Percentiles rank a stretch among this genome's conserved stretches.
phyloP scores from a whole-genome alignment of 768 basidiomycete species.

The Tremella yokohamensis region DNA sequence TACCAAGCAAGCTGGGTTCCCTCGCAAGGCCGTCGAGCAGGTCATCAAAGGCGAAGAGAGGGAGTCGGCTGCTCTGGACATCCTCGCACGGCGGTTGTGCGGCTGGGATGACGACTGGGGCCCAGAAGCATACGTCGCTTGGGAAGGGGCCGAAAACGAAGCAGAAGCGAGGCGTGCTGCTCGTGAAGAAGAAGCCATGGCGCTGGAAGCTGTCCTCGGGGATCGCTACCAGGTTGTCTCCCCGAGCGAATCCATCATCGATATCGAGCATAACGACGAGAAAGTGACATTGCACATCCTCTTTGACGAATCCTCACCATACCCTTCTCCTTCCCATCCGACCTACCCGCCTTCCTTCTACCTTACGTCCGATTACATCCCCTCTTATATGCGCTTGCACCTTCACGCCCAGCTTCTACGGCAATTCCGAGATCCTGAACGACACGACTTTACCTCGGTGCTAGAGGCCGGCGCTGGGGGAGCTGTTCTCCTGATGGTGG shows the following conservation, averaged over 20 bases:
- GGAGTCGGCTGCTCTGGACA: constrained; percentile 56
- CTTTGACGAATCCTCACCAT: constrained; percentile 55
- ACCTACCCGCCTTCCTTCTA: constrained; percentile 65
- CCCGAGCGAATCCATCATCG: constrained; percentile 36
- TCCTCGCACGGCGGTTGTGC: constrained; percentile 53
- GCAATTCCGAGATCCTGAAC: constrained; percentile 57
- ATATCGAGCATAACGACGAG: constrained; percentile 31
- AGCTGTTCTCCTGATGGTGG: constrained; percentile 62
- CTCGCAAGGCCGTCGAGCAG: constrained; percentile 64
- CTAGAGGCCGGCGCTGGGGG: constrained; percentile 65
- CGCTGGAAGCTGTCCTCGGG: constrained; percentile 48
- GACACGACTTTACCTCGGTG: constrained; percentile 54
- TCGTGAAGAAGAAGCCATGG: constrained; percentile 51
- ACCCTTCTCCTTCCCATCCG: constrained; percentile 55
- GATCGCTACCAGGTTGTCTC: constrained; percentile 39
- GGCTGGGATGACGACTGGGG: constrained; percentile 51
- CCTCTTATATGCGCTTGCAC: constrained; percentile 79
- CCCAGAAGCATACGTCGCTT: constrained; percentile 33
- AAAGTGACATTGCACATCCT: constrained; percentile 64
- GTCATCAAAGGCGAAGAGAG: constrained; percentile 53
- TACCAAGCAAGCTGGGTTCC: constrained; percentile 79
- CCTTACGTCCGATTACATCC: constrained; percentile 63
- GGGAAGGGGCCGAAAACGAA: constrained; percentile 29
- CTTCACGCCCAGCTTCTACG: constrained; percentile 66
- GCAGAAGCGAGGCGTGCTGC: constrained; percentile 34